Evolutionary conservation across 2,329 filamentous ascomycete genomes (phyloP).

Genomic region (Pseudogymnoascus sp.): DNA sequence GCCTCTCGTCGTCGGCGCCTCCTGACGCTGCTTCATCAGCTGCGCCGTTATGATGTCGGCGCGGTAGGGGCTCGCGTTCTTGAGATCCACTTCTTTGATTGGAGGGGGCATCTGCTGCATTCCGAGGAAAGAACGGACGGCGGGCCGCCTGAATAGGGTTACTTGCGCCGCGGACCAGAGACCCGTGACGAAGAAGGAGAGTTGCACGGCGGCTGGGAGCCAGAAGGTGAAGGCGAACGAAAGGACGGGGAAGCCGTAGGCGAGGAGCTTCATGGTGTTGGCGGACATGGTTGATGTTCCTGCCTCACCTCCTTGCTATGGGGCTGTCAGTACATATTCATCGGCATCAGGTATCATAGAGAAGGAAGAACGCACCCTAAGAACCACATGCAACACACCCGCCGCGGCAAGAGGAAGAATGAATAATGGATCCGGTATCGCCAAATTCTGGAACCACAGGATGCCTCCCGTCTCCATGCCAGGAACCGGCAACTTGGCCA

Average conservation of each 20-base stretch:
- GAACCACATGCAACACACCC: conserved; percentile 46
- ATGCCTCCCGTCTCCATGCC: conserved; percentile 64
- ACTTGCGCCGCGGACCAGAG: conserved; percentile 39
- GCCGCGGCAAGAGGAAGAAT: conserved; percentile 62
- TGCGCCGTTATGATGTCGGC: conserved; percentile 16
- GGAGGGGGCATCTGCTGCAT: conserved; percentile 32
- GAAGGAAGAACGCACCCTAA: conserved; percentile 25
- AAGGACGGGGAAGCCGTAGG: conserved; percentile 46
- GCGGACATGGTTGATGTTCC: conserved; percentile 33
- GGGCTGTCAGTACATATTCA: conserved; percentile 2
- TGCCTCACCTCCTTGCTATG: conserved; percentile 44
- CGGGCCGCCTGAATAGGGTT: conserved; percentile 36
- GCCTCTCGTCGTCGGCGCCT: conserved; percentile 24
- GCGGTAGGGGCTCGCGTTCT: conserved; percentile 17
- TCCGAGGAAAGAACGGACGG: conserved; percentile 35
- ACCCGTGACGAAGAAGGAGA: conserved; percentile 52
- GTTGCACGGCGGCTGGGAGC: conserved; percentile 46
- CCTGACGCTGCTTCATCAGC: conserved; percentile 14
- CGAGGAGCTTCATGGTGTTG: conserved; percentile 36
- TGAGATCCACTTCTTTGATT: neutral
- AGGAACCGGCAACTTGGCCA: conserved; percentile 74
- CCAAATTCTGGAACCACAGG: conserved; percentile 75
- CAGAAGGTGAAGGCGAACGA: conserved; percentile 47
- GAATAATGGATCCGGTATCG: conserved; percentile 69
- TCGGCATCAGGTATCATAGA: neutral